Conservation (phyloP, 169 alveolate species). For the Cryptosporidium sp. region DNA sequence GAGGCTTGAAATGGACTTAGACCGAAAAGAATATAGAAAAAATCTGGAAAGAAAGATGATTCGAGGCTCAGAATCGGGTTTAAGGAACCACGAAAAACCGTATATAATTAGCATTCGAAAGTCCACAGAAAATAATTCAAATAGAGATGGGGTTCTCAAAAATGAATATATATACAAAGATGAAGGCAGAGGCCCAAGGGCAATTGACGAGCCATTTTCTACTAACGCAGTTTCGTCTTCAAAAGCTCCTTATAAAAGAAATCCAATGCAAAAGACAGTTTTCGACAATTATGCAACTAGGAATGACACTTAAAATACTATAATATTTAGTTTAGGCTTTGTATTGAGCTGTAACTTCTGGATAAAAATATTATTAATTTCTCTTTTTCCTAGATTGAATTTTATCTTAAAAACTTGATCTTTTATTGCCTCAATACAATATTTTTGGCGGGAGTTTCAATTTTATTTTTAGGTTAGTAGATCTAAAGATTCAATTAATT, state of each 20-base stretch:
- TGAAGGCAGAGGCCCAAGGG: conserved; percentile 66
- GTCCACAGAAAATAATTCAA: background rate
- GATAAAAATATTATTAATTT: background rate
- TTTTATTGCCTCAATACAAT: too few relatives aligned
- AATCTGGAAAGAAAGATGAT: background rate
- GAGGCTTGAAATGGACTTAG: background rate
- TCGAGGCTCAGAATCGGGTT: background rate
- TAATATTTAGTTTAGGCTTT: background rate
- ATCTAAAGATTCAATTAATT: background rate
- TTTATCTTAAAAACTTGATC: background rate
- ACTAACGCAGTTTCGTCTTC: conserved; percentile 36
- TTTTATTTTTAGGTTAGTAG: too few relatives aligned
- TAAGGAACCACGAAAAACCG: background rate
- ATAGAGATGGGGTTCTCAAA: background rate
- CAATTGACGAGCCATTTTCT: conserved; percentile 17
- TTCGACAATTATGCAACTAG: background rate
- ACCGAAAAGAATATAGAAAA: background rate
- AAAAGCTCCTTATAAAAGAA: background rate
- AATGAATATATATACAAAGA: conserved; percentile 24
- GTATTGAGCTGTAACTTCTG: background rate
- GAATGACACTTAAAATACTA: background rate
- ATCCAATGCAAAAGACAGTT: conserved; percentile 30
- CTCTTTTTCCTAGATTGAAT: background rate
- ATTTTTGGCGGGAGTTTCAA: background rate
- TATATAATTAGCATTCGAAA: background rate